phyloP scores from a whole-genome alignment of 176 grass and related monocot species.

The barley (Hordeum vulgare) region MorexV3_pseudomolecules_assembly NC_058522.1:352628833-352629332 shows the following conservation, averaged over 20 bases:
- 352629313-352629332: constrained; percentile 72
- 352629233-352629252: constrained; percentile 51
- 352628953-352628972: constrained; percentile 70
- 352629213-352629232: constrained; percentile 90
- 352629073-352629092: constrained; percentile 74
- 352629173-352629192: constrained; percentile 67
- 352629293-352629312: constrained; percentile 82
- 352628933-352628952: constrained; percentile 75
- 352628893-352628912: constrained; percentile 69
- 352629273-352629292: constrained; percentile 67
- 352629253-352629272: constrained; percentile 74
- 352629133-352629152: constrained; percentile 64
- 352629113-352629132: constrained; percentile 78
- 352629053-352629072: constrained; percentile 64
- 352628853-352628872: neutral
- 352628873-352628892: constrained; percentile 67
- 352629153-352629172: constrained; percentile 63
- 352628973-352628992: constrained; percentile 63
- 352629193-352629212: constrained; percentile 68
- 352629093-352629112: constrained; percentile 72
- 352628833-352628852: neutral
- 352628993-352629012: constrained; percentile 53
- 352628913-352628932: constrained; percentile 56
- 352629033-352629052: constrained; percentile 81
- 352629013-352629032: constrained; percentile 79